Base-by-base conservation (phyloP, 164 flowering plant species). In the Malania oleifera region DNA sequence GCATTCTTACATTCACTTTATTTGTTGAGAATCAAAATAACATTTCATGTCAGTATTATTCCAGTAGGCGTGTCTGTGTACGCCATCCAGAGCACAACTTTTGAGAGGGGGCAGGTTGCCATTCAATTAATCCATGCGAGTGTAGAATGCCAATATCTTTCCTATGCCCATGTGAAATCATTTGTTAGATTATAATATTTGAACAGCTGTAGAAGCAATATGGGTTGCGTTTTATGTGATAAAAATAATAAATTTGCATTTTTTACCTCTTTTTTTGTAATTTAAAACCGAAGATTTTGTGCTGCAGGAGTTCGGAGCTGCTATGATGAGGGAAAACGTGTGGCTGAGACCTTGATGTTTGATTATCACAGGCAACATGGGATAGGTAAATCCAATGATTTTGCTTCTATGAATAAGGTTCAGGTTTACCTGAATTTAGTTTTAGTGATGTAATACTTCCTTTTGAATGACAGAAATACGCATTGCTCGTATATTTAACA, bases 281-380 rank as follows among this genome's bases (percentile, higher is more conserved):
- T 31, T 31, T 31, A 31, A 31, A 31, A 31, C 4, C 35, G 9
- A 31, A 4, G 35, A 31, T 31, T 26, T 0, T 40, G 12, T 43
- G 43, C 38, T 65, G 10, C 61, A 85, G 91, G 91, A 52, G 91
- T 85, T 43, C 62, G 91, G 59, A 83, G 91, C 67, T 85, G 93
- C 73, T 86, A 86, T 65, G 95, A 87, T 56, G 95, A 87, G 75
- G 95, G 95, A 43, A 87, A 87, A 58, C 86, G 91, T 63, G 95
- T 87, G 2, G 95, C 95, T 35, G 95, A 87, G 70, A 87, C 91
- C n/a, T 66, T 84, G 75, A 87, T 87, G 95, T 87, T 87, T 59
- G 91, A 84, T 67, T 87, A 87, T 69, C 91, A 87, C 59, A 81
- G 95, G 66, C 95, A 87, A 58, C 95, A 87, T 69, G 95, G 95